These are phyloP conservation scores for Oehlia diaphana DNA, from an alignment of 192 early-diverging fungal species.

Conservation along the genomic window DNA sequence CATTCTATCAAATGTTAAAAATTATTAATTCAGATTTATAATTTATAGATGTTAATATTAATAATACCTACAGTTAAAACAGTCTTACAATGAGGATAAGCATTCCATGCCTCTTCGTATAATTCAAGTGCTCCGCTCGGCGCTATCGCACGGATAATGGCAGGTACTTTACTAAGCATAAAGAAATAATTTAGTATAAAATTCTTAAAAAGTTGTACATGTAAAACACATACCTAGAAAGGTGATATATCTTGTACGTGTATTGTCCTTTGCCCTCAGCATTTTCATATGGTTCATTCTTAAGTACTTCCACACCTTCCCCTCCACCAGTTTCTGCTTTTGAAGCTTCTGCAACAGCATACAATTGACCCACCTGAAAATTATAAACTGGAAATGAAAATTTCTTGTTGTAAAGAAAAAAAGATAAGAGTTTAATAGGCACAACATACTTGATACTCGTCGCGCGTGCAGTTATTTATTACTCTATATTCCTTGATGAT, in stretches of 20 bases:
- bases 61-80: conserved; percentile 25
- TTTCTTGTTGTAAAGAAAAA: conserved; percentile 8
- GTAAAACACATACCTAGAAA: conserved; percentile 31
- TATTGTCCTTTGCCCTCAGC: conserved; percentile 74
- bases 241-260: conserved; percentile 75
- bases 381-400: not conserved
- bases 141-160: conserved; percentile 59
- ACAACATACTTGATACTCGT: conserved; percentile 63
- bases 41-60: not conserved
- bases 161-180: conserved; percentile 57
- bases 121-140: conserved; percentile 67
- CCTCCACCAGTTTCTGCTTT: conserved; percentile 77
- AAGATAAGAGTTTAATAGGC: conserved; percentile 1
- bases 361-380: conserved; percentile 65
- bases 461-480: conserved; percentile 72
- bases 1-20: conserved; percentile 38
- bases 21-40: conserved; percentile 11
- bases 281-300: conserved; percentile 79
- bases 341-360: conserved; percentile 73
- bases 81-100: conserved; percentile 61
- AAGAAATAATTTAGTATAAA: conserved; percentile 1
- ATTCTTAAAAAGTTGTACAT: not conserved
- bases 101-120: conserved; percentile 84
- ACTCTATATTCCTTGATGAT: conserved; percentile 77
- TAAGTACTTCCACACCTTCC: conserved; percentile 76